Base-by-base conservation (phyloP, 75 land plant genomes). In the Larix kaempferi region DNA sequence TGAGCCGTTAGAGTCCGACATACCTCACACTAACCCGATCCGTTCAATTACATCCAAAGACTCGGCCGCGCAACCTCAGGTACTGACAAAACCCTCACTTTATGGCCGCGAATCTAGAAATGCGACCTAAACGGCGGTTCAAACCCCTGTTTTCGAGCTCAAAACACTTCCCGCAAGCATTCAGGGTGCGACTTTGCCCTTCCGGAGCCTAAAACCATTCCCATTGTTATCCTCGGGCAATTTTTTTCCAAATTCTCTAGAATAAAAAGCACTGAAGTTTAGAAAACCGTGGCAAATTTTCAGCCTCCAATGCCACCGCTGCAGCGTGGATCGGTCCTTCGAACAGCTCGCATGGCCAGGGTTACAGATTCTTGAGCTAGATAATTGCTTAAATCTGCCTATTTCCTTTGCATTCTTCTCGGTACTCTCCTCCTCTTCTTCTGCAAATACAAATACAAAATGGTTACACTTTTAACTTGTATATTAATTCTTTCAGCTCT, bases 11-110 rank as follows among this genome's bases (percentile, higher is more conserved):
- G 73, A 41, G 10, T 69, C 73, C 73, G 73, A 69, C 73, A 69
- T 69, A 44, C 73, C 69, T 69, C 73, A 41, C 73, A 12, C 73
- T 69, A 3, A 19, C 49, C 73, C n/a, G 73, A 69, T 69, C 73
- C 52, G 52, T 23, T n/a, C 73, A 69, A 69, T 69, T 69, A 69
- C 73, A 69, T 69, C 54, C 73, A 69, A 69, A 39, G 49, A 17
- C 73, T 37, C 44, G 13, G 22, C 73, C 49, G 11, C 54, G 4
- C 73, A 39, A 10, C 25, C 73, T 69, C 25, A 69, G 41, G 41
- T 29, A 69, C 21, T 23, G 41, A 41, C 25, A 41, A 69, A 69
- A 41, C 73, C 73, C 73, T 41, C 21, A 41, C 54, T 49, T 49
- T 49, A 4, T n/a, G n/a, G n/a, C 15, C 23, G 6, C 73, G n/a